Base-by-base conservation (phyloP, 306 rosid species). In the Elaeagnus macrophylla region DNA sequence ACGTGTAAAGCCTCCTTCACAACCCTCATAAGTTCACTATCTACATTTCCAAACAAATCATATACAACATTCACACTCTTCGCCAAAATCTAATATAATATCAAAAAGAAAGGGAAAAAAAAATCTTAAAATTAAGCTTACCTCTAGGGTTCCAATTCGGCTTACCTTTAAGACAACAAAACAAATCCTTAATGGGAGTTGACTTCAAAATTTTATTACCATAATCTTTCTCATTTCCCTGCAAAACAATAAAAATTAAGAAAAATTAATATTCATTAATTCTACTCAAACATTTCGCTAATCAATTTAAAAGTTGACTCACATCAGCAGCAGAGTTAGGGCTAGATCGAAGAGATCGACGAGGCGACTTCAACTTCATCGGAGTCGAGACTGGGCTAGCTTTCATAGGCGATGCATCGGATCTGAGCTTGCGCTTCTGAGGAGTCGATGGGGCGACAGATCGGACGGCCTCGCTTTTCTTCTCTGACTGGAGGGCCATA, bases 1-100 rank as follows among this genome's bases (percentile, higher is more conserved):
- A 91, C 68, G 39, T 91, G 95, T 70, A 91, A 48, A 3, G 81
- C 93, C 71, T 84, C 82, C 78, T 84, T 86, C 73, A 56, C 89
- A n/a, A 6, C 44, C 66, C 72, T 82, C 50, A 76, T 47, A 54
- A 84, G 85, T 75, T 82, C 86, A 5, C 46, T 36, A 66, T 86
- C 97, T 91, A 62, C 17, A 48, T 56, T 52, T 60, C n/a, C 41
- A 35, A 13, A 51, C 49, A 16, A 57, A 44, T 16, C 17, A 25
- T 32, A 42, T 9, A 9, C 6, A 0, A 12, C 6, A 45, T 5
- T 45, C 0, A 15, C 15, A 45, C 49, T 12, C 7, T 45, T 43
- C 11, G 16, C 4, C 0, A 59, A 51, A 39, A 37, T 5, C 16
- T 19, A 37, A 9, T 6, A 20, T 52, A 44, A 7, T 2, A 32